Conservation (phyloP, 345 rosid species). For the Brassica juncea region DNA sequence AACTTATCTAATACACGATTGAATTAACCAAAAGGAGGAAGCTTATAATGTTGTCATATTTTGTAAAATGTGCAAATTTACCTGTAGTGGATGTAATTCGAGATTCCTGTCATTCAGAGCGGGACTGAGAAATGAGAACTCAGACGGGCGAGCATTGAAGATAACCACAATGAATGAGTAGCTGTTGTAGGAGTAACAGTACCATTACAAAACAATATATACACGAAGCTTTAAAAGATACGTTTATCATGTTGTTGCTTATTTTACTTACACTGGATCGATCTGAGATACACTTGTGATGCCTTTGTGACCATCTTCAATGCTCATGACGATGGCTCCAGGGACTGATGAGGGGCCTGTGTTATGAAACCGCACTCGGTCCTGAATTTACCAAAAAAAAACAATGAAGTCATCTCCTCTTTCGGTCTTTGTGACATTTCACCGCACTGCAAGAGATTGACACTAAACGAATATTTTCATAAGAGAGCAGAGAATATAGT, state of each 20-base stretch:
- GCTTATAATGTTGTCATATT: neutral
- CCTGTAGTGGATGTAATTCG: slow-evolving; percentile 82
- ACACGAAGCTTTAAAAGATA: neutral
- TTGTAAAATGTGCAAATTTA: slow-evolving; percentile 11
- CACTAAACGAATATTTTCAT: neutral
- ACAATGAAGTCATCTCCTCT: neutral
- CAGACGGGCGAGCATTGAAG: slow-evolving; percentile 67
- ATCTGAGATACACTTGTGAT: slow-evolving; percentile 62
- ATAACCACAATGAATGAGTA: slow-evolving; percentile 68
- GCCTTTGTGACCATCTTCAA: slow-evolving; percentile 78
- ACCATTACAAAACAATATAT: neutral
- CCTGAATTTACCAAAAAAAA: slow-evolving; percentile 33
- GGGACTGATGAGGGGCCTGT: slow-evolving; percentile 70
- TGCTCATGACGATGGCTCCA: slow-evolving; percentile 82
- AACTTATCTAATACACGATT: neutral
- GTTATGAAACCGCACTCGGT: slow-evolving; percentile 72
- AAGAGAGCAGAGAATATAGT: slow-evolving; percentile 10
- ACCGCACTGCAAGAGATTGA: neutral
- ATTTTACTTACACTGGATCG: slow-evolving; percentile 64
- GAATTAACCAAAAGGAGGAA: neutral
- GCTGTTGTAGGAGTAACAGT: slow-evolving; percentile 46
- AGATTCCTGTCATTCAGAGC: slow-evolving; percentile 51
- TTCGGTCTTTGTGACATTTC: neutral
- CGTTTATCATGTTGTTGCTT: neutral
- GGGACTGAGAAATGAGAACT: slow-evolving; percentile 54